These are phyloP conservation scores for Taphrina flavorubra DNA, from an alignment of 1,139 yeast genomes.

Conservation along the genomic window DNA sequence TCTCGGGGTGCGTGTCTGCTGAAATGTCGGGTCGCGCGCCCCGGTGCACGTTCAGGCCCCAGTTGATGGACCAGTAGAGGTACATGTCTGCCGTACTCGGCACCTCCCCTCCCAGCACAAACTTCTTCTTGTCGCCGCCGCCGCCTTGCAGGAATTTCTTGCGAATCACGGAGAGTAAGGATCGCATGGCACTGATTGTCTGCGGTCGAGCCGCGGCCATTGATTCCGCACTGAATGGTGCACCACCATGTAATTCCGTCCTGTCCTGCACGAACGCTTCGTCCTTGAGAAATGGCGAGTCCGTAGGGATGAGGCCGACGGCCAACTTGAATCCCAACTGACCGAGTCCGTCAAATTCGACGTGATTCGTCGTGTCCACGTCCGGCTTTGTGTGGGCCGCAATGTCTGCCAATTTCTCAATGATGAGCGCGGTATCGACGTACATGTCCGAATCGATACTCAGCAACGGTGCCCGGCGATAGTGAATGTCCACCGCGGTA, in stretches of 20 bases:
- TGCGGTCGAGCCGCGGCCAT: conserved; percentile 14
- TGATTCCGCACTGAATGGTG: conserved; percentile 14
- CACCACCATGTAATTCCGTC: conserved; percentile 21
- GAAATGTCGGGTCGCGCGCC: conserved; percentile 31
- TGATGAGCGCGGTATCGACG: conserved; percentile 29
- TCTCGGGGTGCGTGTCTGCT: conserved; percentile 13
- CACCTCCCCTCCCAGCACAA: conserved; percentile 29
- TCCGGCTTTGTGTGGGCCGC: conserved; percentile 25
- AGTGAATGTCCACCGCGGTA: conserved; percentile 20
- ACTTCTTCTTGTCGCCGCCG: conserved; percentile 1
- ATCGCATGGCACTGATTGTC: conserved; percentile 7
- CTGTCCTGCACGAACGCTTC: conserved; percentile 33
- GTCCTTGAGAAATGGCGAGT: conserved; percentile 7
- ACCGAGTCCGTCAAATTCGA: conserved; percentile 14
- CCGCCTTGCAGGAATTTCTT: conserved; percentile 5
- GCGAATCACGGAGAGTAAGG: conserved; percentile 20
- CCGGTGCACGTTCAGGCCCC: conserved; percentile 18
- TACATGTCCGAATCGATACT: conserved; percentile 38
- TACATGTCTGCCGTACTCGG: conserved; percentile 39
- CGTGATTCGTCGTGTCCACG: conserved; percentile 29
- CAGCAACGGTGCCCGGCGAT: conserved; percentile 33
- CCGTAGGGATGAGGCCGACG: conserved; percentile 24
- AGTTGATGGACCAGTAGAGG: conserved; percentile 28
- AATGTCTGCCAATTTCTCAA: conserved; percentile 33
- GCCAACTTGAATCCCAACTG: conserved; percentile 11